phyloP scores from a whole-genome alignment of 495 filamentous ascomycete species.

The Penicillium egyptiacum region DNA sequence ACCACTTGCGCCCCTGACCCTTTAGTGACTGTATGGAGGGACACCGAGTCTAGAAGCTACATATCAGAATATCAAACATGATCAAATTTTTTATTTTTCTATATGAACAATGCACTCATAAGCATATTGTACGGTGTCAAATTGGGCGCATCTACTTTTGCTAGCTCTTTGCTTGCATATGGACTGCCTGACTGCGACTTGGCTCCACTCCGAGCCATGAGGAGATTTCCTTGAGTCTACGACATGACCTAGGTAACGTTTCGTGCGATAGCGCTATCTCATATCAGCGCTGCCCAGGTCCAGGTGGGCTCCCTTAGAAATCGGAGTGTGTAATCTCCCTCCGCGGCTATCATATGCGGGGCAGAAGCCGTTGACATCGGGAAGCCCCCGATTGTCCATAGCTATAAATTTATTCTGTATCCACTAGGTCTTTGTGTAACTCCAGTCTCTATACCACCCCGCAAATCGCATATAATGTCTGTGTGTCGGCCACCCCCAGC shows the following conservation, averaged over 20 bases:
- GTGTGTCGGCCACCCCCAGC: slow-evolving; percentile 43
- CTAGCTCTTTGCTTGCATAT: too few relatives aligned
- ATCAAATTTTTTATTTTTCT: too few relatives aligned
- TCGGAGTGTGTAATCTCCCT: slow-evolving; percentile 1
- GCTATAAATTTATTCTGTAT: not conserved
- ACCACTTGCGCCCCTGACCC: not conserved
- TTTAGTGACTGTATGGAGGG: not conserved
- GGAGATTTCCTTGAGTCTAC: not conserved
- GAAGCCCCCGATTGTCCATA: not conserved
- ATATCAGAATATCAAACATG: too few relatives aligned
- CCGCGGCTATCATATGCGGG: not conserved
- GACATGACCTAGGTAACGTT: not conserved
- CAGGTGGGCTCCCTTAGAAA: not conserved
- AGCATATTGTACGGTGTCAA: too few relatives aligned
- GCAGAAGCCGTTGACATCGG: not conserved
- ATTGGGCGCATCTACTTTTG: too few relatives aligned
- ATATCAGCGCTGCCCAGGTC: not conserved
- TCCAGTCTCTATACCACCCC: not conserved
- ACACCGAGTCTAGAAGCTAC: too few relatives aligned
- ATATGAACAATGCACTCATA: too few relatives aligned
- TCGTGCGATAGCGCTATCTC: not conserved
- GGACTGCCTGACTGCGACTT: too few relatives aligned
- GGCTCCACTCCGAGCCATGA: not conserved
- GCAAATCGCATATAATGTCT: slow-evolving; percentile 24
- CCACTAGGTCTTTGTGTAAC: not conserved